Evolutionary conservation across 2,329 filamentous ascomycete genomes (phyloP).

Genomic region (Cyphellophora attinorum): DNA sequence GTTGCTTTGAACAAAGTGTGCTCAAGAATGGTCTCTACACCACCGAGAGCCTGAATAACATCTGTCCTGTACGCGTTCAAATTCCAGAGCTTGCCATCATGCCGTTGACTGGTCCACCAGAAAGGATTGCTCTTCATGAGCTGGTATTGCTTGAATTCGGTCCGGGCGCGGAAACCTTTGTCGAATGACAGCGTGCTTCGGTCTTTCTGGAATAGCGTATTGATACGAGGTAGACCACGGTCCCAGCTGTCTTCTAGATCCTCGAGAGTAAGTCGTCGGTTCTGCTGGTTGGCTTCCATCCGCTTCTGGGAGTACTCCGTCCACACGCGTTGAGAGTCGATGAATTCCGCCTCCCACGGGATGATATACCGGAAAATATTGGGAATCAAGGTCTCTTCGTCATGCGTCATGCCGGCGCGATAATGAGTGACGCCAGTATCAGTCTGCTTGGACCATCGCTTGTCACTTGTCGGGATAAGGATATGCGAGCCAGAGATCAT

Average conservation of each 20-base stretch:
- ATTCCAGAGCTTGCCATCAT: slow-evolving; percentile 97
- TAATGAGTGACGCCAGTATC: slow-evolving; percentile 96
- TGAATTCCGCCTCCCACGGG: slow-evolving; percentile 97
- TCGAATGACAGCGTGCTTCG: slow-evolving; percentile 94
- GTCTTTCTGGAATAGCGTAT: slow-evolving; percentile 98
- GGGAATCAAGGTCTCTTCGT: slow-evolving; percentile 93
- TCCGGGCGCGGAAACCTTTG: slow-evolving; percentile 90
- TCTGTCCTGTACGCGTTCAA: slow-evolving; percentile 92
- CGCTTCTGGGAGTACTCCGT: slow-evolving; percentile 98
- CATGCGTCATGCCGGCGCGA: slow-evolving; percentile 93
- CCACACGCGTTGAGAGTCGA: slow-evolving; percentile 97
- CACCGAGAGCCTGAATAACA: slow-evolving; percentile 89
- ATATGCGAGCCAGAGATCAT: slow-evolving; percentile 99
- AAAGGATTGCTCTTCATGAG: slow-evolving; percentile 99
- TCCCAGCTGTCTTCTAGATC: slow-evolving; percentile 99
- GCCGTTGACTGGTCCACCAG: slow-evolving; percentile 97
- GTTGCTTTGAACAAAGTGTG: slow-evolving; percentile 96
- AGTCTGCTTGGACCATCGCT: slow-evolving; percentile 96
- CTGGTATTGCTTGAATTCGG: slow-evolving; percentile 97
- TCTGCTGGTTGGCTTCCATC: slow-evolving; percentile 93
- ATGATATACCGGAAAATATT: slow-evolving; percentile 99
- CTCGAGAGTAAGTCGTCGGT: slow-evolving; percentile 84
- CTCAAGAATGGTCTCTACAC: slow-evolving; percentile 95
- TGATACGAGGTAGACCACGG: slow-evolving; percentile 91
- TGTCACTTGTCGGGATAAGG: slow-evolving; percentile 91